Base-by-base conservation (phyloP, 2,329 filamentous ascomycete species). In the Orbilia ellipsospora region DNA sequence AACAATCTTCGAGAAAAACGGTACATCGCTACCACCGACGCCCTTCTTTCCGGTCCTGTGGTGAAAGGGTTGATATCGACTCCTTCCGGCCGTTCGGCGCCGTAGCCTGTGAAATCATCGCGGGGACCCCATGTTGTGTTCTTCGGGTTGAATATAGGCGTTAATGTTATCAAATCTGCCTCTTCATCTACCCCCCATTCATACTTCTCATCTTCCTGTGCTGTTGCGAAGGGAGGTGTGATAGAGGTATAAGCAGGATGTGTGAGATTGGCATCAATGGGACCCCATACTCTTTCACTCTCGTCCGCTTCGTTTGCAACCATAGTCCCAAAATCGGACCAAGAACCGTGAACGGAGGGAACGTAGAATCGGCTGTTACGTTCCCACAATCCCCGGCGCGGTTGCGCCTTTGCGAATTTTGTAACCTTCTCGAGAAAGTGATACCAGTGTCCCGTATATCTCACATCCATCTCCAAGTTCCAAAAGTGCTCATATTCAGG, bases 391-490 rank as follows among this genome's bases (percentile, higher is more conserved):
- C 90, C 90, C 82, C 93, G 93, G 12, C 92, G 86, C 0, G 92
- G 92, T 82, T 95, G 92, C 55, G 87, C 83, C 77, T 86, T 88
- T 15, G 91, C 87, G 90, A 91, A 95, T 52, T 84, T 83, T 79
- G 88, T 86, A 44, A 93, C 84, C 80, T 90, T 90, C 78, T 88
- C 87, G 80, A 94, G 87, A 18, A 92, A 82, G 76, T 92, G 88
- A 78, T 91, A 93, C 84, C 92, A 94, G 82, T 97, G 93, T 42
- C 93, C 93, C 0, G 91, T 95, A 82, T 96, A 96, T 31, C 93
- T 90, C 52, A 94, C 89, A 80, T 97, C 93, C 90, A 96, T 94
- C 82, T 97, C 93, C 92, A 93, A 96, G 78, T 96, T 92, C 93
- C 93, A 97, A 82, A 93, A 93, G 83, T 89, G 92, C 56, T 96